These are phyloP conservation scores for Penicillium daleae DNA, from an alignment of 495 filamentous ascomycete species.

Conservation along the genomic window DNA sequence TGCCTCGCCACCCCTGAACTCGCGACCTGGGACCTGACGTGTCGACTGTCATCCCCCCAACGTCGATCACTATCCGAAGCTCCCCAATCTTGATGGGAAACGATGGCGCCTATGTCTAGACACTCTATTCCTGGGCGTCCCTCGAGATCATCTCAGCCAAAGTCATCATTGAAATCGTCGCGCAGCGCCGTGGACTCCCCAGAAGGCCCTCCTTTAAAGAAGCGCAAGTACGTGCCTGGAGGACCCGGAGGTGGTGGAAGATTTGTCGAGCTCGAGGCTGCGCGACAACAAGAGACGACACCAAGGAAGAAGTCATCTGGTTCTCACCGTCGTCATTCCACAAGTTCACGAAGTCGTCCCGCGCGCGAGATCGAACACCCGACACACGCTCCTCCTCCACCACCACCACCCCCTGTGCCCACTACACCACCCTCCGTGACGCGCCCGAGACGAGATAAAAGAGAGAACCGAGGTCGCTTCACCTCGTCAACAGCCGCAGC, in stretches of 20 bases:
- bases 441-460: slow-evolving; percentile 56
- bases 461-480: slow-evolving; percentile 57
- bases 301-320: slow-evolving; percentile 21
- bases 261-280: slow-evolving; percentile 66
- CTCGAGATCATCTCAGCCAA: slow-evolving; percentile 40
- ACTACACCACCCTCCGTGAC: slow-evolving; percentile 48
- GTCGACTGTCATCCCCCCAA: slow-evolving; percentile 28
- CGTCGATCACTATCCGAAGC: slow-evolving; percentile 20
- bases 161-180: slow-evolving; percentile 38
- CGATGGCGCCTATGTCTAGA: slow-evolving; percentile 30
- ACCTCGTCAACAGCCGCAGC: slow-evolving; percentile 84
- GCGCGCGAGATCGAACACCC: slow-evolving; percentile 33
- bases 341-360: slow-evolving; percentile 35
- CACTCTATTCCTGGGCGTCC: slow-evolving; percentile 37
- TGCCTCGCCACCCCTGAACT: slow-evolving; percentile 15
- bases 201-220: slow-evolving; percentile 56
- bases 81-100: slow-evolving; percentile 18
- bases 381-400: slow-evolving; percentile 40
- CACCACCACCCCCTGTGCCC: slow-evolving; percentile 42
- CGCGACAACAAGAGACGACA: slow-evolving; percentile 32
- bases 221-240: slow-evolving; percentile 71
- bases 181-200: slow-evolving; percentile 38
- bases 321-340: slow-evolving; percentile 30
- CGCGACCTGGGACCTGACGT: slow-evolving; percentile 29
- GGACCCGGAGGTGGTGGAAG: slow-evolving; percentile 80